Evolutionary conservation across 164 flowering plant genomes (phyloP), one percentile per base, ranked within the genome.

Genomic region (Akebia trifoliata): DNA sequence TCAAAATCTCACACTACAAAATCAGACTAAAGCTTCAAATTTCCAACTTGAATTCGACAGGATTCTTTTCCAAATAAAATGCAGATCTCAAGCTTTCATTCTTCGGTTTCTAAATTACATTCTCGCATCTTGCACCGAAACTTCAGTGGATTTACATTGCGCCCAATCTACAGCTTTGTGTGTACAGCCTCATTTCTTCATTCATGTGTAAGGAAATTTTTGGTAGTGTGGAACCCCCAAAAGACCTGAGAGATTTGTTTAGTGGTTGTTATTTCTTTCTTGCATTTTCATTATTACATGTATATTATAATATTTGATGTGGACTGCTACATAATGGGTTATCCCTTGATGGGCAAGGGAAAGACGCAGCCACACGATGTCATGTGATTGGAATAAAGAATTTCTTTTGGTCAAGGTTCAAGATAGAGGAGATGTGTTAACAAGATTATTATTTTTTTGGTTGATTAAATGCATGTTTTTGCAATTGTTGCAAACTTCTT

Each of bases 201-300:
- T 68, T 63, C 69, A 62, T 73, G 65, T 73, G 73, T 62, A 68
- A 69, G 73, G 68, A 76, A 69, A 68, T 52, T 76, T 76, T 73
- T 76, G 74, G 60, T 65, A 65, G 73, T 61, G 72, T 35, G 57
- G 57, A 50, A 61, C 31, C 42, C 17, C 54, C 45, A 34, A 15
- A 20, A 37, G 58, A 38, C 56, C n/a, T 55, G 61, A 26, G 59
- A 48, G 39, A 22, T 29, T 14, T 58, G 52, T 26, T 38, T 29
- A 3, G 43, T 55, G 50, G 18, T n/a, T 50, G 4, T 38, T 44
- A 18, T 9, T 42, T 9, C 28, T 43, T 55, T 7, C 6, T 4
- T 45, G 50, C 15, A 20, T 29, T 42, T 56, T n/a, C 21, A 53
- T 64, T 32, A 25, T 60, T 12, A 53, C 21, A 38, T 63, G 67